phyloP scores from a whole-genome alignment of 176 grass and related monocot species.

The Zea luxurians region DNA sequence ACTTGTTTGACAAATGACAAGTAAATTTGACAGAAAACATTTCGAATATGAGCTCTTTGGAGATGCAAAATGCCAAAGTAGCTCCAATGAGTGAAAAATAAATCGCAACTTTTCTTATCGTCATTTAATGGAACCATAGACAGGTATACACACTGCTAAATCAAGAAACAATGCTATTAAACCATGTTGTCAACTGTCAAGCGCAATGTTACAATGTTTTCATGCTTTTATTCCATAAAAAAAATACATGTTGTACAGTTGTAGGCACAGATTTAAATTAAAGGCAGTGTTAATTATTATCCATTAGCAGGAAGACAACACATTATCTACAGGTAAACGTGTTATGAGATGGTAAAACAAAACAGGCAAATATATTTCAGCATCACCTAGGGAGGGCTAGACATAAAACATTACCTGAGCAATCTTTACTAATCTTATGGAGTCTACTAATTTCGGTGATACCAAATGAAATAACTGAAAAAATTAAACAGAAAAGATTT shows the following conservation, averaged over 20 bases:
- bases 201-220: conserved; percentile 3
- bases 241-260: not conserved
- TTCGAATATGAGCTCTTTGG: not conserved
- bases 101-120: not conserved
- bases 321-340: conserved; percentile 7
- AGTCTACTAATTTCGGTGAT: conserved; percentile 65
- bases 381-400: not conserved
- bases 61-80: not conserved
- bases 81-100: not conserved
- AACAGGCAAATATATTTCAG: conserved; percentile 20
- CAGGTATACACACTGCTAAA: not conserved
- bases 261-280: not conserved
- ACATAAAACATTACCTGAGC: conserved; percentile 61
- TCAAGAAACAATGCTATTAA: conserved; percentile 18
- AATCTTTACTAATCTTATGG: conserved; percentile 75
- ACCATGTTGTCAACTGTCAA: not conserved
- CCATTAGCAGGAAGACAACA: conserved; percentile 12
- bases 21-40: conserved; percentile 2
- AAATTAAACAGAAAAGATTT: conserved; percentile 30
- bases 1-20: not conserved
- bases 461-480: conserved; percentile 78
- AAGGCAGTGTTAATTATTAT: conserved; percentile 11
- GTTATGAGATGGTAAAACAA: not conserved
- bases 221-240: conserved; percentile 7
- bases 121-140: conserved; percentile 17